Evolutionary conservation across 2,329 filamentous ascomycete genomes (phyloP), one percentile per base, ranked within the genome.

Genomic region (Apiospora arundinis): DNA sequence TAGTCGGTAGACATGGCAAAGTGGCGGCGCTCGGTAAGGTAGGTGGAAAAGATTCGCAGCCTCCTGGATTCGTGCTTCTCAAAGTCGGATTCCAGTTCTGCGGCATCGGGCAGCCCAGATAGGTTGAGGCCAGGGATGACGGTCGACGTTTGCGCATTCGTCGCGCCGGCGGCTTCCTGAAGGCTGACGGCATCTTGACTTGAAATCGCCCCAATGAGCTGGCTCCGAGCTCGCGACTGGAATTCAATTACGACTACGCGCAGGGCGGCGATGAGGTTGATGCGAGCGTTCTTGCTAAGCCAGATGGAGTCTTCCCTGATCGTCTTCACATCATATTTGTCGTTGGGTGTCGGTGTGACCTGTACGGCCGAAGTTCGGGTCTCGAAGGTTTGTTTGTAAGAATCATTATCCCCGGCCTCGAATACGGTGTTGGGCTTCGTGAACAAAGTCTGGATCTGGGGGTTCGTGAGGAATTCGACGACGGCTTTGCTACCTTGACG

Each of bases 321-420:
- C 78, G 92, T 85, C 49, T 92, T 90, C 75, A 97, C 86, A 78
- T 95, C 90, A 79, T 92, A 93, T 71, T 89, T 89, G 52, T 89
- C 88, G 76, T 89, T 90, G 16, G 89, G 85, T 6, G 89, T 89
- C 23, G 92, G 90, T 1, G 93, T 90, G 67, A 95, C 90, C 80
- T 97, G 92, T 73, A 98, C 97, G 6, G 95, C 93, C 28, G 95
- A 93, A 0, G 93, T 97, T 81, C 92, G 95, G 25, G 93, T 93
- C 73, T 97, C 93, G 78, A 97, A 97, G 23, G 89, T 88, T 75
- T 89, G 86, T 67, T 77, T 74, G 74, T 56, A 71, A 16, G 66
- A 37, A 67, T 56, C 45, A 52, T 28, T 52, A 11, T 28, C n/a
- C 1, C 91, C 85, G 74, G 86, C 77, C 71, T 88, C 83, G 80